These are phyloP conservation scores for Candida glaebosa DNA, from an alignment of 805 yeast species.

Conservation along the genomic window DNA sequence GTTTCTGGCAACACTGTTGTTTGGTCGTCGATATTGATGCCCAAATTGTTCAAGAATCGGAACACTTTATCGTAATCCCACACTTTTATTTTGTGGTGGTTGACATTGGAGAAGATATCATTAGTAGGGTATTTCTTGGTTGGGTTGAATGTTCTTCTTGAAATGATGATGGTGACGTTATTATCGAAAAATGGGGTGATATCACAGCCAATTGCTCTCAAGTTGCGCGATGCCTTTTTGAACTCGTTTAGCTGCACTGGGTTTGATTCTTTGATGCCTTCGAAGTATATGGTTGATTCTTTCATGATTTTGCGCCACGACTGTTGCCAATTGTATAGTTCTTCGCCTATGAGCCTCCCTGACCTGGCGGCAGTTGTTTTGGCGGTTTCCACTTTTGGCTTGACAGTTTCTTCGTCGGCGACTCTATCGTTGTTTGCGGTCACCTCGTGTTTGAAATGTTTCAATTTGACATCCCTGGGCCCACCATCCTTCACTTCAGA, in stretches of 20 bases:
- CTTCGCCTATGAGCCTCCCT: slow-evolving; percentile 40
- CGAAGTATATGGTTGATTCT: slow-evolving; percentile 59
- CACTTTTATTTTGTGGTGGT: slow-evolving; percentile 62
- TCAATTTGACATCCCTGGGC: not conserved
- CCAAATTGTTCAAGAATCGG: slow-evolving; percentile 68
- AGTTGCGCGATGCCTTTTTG: slow-evolving; percentile 41
- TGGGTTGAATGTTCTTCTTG: slow-evolving; percentile 52
- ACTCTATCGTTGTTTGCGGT: not conserved
- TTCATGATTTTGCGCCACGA: slow-evolving; percentile 63
- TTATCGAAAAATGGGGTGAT: slow-evolving; percentile 49
- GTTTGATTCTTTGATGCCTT: slow-evolving; percentile 43
- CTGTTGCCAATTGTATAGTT: slow-evolving; percentile 57
- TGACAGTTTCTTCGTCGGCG: slow-evolving; percentile 1
- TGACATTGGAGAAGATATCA: slow-evolving; percentile 69
- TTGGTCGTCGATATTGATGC: slow-evolving; percentile 28
- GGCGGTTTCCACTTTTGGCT: slow-evolving; percentile 3
- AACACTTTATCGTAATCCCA: slow-evolving; percentile 87
- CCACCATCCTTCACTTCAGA: not conserved
- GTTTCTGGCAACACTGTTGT: not conserved
- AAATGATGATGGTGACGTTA: slow-evolving; percentile 70
- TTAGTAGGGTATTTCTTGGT: slow-evolving; percentile 39
- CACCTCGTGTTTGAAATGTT: not conserved
- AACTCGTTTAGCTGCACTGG: slow-evolving; percentile 33
- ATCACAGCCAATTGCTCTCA: slow-evolving; percentile 47
- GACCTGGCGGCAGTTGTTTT: slow-evolving; percentile 5